phyloP scores from a whole-genome alignment of 1,284 basidiomycete genomes.

The Cutaneotrichosporon sp. region DNA sequence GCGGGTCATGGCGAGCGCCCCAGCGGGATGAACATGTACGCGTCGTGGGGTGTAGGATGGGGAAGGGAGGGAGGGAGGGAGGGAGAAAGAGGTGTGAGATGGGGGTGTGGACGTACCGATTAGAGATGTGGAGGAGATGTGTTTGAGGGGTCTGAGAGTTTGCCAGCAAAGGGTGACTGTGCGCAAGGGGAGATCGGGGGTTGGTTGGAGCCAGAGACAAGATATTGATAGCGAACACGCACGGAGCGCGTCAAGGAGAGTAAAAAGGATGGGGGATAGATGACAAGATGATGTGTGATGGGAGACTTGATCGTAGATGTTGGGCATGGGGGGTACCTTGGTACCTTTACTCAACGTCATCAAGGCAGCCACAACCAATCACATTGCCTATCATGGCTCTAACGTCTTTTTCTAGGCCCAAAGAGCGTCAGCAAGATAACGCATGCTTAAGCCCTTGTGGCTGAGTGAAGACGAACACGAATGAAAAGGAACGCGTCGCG shows the following conservation, averaged over 20 bases:
- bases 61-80: neutral
- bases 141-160: neutral
- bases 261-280: neutral
- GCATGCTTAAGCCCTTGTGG: neutral
- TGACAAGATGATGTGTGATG: neutral
- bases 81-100: neutral
- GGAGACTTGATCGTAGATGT: neutral
- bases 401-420: neutral
- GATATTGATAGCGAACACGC: neutral
- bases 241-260: neutral
- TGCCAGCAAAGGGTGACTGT: neutral
- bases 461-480: no score
- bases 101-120: neutral
- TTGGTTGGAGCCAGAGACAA: neutral
- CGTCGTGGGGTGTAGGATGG: neutral
- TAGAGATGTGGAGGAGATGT: neutral
- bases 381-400: no score
- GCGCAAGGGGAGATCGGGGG: neutral
- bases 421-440: neutral
- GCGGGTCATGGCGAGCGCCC: neutral
- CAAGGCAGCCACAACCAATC: no score
- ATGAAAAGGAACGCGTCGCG: no score
- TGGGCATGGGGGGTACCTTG: neutral
- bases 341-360: no score
- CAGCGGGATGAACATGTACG: neutral